Conservation (phyloP, 495 filamentous ascomycete species). For the Hyaloscypha bicolor region DNA sequence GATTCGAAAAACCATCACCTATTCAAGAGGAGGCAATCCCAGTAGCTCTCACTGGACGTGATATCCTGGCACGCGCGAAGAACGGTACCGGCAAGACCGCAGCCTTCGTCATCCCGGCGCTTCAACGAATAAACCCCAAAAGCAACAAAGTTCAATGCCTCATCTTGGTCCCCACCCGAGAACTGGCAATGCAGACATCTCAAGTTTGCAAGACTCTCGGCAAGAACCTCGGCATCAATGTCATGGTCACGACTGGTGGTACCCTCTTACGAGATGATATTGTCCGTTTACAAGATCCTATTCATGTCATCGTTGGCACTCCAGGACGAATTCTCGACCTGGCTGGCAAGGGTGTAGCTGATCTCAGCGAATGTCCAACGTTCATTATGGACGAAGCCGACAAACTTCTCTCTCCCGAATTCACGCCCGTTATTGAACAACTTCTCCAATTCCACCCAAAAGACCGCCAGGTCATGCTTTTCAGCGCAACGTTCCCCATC, state of each 20-base stretch:
- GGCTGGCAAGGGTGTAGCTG: slow-evolving; percentile 91
- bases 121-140: slow-evolving; percentile 95
- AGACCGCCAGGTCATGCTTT: slow-evolving; percentile 97
- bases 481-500: slow-evolving; percentile 94
- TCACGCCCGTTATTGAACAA: slow-evolving; percentile 96
- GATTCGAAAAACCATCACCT: slow-evolving; percentile 97
- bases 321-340: slow-evolving; percentile 94
- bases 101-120: slow-evolving; percentile 93
- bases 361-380: slow-evolving; percentile 93
- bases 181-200: slow-evolving; percentile 97
- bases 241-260: slow-evolving; percentile 98
- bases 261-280: slow-evolving; percentile 96
- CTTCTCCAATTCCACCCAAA: slow-evolving; percentile 91
- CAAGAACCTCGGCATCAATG: slow-evolving; percentile 94
- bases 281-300: slow-evolving; percentile 87
- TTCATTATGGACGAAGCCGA: slow-evolving; percentile 99
- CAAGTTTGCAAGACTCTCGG: slow-evolving; percentile 98
- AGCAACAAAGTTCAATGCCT: slow-evolving; percentile 92
- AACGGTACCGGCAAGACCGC: slow-evolving; percentile 99
- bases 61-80: slow-evolving; percentile 95
- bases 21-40: slow-evolving; percentile 99
- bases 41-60: slow-evolving; percentile 90
- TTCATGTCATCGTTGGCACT: slow-evolving; percentile 97
- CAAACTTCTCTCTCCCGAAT: slow-evolving; percentile 93
- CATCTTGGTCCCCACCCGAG: slow-evolving; percentile 94